Evolutionary conservation across 1,139 yeast genomes (phyloP).

Genomic region (Pichia sp.): DNA sequence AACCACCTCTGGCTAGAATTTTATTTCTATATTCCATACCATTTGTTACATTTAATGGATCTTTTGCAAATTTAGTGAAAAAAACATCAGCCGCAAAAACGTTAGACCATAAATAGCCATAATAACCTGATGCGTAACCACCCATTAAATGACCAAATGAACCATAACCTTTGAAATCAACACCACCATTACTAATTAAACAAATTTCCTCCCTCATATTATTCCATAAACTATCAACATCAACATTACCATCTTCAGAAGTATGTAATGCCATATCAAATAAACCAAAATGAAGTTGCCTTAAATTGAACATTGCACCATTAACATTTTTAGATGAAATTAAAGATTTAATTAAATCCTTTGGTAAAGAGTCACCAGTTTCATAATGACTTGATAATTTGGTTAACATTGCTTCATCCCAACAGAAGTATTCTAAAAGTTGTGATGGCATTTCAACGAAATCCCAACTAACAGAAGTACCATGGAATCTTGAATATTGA

Average conservation of each 20-base stretch:
- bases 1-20: constrained; percentile 67
- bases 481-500: constrained; percentile 61
- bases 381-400: constrained; percentile 58
- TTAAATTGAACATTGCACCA: constrained; percentile 61
- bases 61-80: constrained; percentile 59
- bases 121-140: constrained; percentile 82
- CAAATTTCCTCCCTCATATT: constrained; percentile 52
- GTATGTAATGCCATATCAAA: constrained; percentile 74
- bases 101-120: constrained; percentile 80
- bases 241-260: constrained; percentile 37
- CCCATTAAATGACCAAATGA: constrained; percentile 82
- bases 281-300: constrained; percentile 72
- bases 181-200: constrained; percentile 49
- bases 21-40: constrained; percentile 68
- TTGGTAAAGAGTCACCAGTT: constrained; percentile 50
- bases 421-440: constrained; percentile 84
- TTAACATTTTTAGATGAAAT: constrained; percentile 67
- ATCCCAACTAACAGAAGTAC: constrained; percentile 73
- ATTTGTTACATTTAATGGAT: constrained; percentile 56
- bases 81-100: constrained; percentile 83
- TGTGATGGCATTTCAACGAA: constrained; percentile 90
- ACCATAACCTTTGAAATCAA: constrained; percentile 57
- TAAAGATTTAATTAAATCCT: constrained; percentile 53
- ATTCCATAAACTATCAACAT: constrained; percentile 58
- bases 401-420: constrained; percentile 60